Evolutionary conservation across 2,329 filamentous ascomycete genomes (phyloP), one percentile per base, ranked within the genome.

Genomic region (Colletotrichum endophyticum): DNA sequence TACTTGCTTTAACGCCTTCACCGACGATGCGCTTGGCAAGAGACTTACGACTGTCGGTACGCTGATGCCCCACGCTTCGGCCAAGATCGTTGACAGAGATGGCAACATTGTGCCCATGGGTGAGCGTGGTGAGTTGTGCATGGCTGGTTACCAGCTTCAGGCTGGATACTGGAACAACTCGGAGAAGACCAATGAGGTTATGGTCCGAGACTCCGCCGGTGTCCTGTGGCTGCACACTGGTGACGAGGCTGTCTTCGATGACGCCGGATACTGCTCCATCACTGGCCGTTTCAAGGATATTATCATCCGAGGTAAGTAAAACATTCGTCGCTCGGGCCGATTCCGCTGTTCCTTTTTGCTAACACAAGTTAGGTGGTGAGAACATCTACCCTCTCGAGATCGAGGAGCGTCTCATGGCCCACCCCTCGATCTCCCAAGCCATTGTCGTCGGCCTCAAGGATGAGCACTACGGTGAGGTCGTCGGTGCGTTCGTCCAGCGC

Each of bases 271-370:
- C 81, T 95, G 93, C 79, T 89, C 87, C 8, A 95, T 96, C 79
- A 95, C 94, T 0, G 94, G 94, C 1, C 88, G 94, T 25, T 95
- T 95, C 85, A 95, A 95, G 85, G 94, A 96, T 75, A 95, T 95
- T 44, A 95, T 95, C 74, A 95, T 95, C 76, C 88, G 94, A 80
- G 94, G 92, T 88, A 80, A 70, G 85, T 72, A 63, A 53, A 25
- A 44, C 32, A 13, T 36, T 19, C 15, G 12, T 59, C 9, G 8
- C 6, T 70, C n/a, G 30, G 59, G 7, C 22, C 61, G 28, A 27
- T 34, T 22, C 22, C n/a, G 36, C 25, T 11, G 67, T 28, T 19
- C 13, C 13, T 59, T 27, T 19, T 8, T 28, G 44, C 80, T 83
- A 59, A 84, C 73, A 34, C n/a, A 44, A 25, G 22, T 12, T 66